phyloP scores from a whole-genome alignment of 345 rosid species.

The Luvunga scandens region DNA sequence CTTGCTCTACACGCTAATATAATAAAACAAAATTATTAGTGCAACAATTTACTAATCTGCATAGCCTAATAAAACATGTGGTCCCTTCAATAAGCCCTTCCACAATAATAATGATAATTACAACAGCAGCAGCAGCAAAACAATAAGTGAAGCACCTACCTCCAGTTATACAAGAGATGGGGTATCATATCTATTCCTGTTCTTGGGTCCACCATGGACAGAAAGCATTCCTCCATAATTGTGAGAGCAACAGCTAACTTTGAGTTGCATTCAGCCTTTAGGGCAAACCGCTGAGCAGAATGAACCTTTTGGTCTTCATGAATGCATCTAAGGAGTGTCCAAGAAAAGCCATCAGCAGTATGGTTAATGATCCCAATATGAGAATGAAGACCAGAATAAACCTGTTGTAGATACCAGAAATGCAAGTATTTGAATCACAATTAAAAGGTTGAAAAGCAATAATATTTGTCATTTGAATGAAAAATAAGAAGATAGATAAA shows the following conservation, averaged over 20 bases:
- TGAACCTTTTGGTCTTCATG: constrained; percentile 76
- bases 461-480: constrained; percentile 1
- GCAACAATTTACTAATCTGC: neutral
- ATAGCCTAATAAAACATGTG: neutral
- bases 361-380: constrained; percentile 61
- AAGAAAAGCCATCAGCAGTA: constrained; percentile 59
- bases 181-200: constrained; percentile 96
- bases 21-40: neutral
- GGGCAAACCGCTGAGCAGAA: constrained; percentile 66
- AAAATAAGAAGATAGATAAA: neutral
- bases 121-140: neutral
- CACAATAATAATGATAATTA: neutral
- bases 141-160: constrained; percentile 38
- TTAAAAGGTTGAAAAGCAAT: constrained; percentile 8
- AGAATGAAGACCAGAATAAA: constrained; percentile 67
- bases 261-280: constrained; percentile 94
- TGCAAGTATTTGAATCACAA: constrained; percentile 17
- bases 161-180: constrained; percentile 84
- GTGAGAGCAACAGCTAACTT: constrained; percentile 87
- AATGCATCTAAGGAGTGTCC: constrained; percentile 80
- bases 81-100: neutral
- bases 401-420: constrained; percentile 48
- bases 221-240: constrained; percentile 94
- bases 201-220: constrained; percentile 89
- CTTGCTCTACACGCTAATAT: neutral